Evolutionary conservation across 2,329 filamentous ascomycete species (phyloP).

Genomic region (Scytalidium lignicola): DNA sequence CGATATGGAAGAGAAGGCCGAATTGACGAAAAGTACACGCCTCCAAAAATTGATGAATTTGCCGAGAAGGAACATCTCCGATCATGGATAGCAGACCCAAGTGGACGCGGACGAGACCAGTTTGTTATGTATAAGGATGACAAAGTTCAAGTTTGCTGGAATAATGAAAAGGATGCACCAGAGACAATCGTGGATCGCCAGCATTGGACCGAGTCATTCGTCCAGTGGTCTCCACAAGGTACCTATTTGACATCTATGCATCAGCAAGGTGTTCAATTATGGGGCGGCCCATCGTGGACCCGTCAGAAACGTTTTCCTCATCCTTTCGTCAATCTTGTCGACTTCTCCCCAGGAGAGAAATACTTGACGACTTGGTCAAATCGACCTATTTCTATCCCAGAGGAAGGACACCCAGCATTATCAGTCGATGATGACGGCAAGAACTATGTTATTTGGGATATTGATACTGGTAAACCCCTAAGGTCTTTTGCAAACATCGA

Average conservation of each 20-base stretch:
- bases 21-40: constrained; percentile 83
- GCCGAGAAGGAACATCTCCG: constrained; percentile 88
- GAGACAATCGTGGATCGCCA: constrained; percentile 87
- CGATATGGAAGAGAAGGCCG: constrained; percentile 91
- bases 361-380: constrained; percentile 97
- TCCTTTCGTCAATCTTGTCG: constrained; percentile 90
- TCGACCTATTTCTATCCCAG: constrained; percentile 85
- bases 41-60: constrained; percentile 79
- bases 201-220: constrained; percentile 97
- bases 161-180: constrained; percentile 87
- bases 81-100: constrained; percentile 83
- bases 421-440: constrained; percentile 94
- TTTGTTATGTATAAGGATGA: constrained; percentile 93
- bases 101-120: constrained; percentile 81
- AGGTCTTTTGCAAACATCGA: constrained; percentile 93
- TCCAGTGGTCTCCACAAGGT: constrained; percentile 95
- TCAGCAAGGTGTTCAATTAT: constrained; percentile 92
- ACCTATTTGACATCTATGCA: constrained; percentile 95
- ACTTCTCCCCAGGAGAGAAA: constrained; percentile 89
- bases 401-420: constrained; percentile 77
- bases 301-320: constrained; percentile 91
- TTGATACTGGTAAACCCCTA: constrained; percentile 81
- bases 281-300: constrained; percentile 87
- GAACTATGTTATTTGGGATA: constrained; percentile 99
- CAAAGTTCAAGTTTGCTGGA: constrained; percentile 93